Conservation (phyloP, 345 rosid species). For the Microthlaspi erraticum region DNA sequence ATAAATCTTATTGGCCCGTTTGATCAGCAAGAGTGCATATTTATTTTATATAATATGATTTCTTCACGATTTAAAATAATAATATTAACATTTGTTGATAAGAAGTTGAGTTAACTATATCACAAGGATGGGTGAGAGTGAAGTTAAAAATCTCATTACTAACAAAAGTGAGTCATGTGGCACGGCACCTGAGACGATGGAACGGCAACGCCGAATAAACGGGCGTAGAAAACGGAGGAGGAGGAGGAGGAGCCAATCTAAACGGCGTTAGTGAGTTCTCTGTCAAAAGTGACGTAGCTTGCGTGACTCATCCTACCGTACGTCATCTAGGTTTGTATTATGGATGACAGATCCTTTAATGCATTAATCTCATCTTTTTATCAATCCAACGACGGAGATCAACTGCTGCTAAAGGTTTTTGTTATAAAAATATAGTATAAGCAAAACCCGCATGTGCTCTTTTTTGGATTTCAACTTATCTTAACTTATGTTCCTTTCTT, state of each 20-base stretch:
- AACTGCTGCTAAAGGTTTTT: conserved; percentile 1
- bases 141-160: not conserved
- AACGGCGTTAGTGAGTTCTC: too few relatives aligned
- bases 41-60: not conserved
- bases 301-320: conserved; percentile 24
- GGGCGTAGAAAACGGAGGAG: conserved; percentile 33
- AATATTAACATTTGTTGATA: not conserved
- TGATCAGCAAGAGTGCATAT: not conserved
- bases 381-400: conserved; percentile 32
- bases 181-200: conserved; percentile 38
- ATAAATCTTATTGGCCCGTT: not conserved
- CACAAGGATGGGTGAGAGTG: conserved; percentile 17
- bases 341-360: conserved; percentile 35
- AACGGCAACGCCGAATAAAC: conserved; percentile 21
- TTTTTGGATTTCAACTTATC: conserved; percentile 3
- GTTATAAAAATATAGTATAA: conserved; percentile 7
- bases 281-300: conserved; percentile 27
- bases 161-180: conserved; percentile 22
- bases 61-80: not conserved
- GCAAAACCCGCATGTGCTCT: conserved; percentile 2
- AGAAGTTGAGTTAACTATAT: not conserved
- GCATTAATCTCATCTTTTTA: conserved; percentile 22
- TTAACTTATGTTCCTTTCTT: not conserved
- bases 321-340: conserved; percentile 22
- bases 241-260: conserved; percentile 1